Evolutionary conservation across 2,329 filamentous ascomycete genomes (phyloP), one percentile per base, ranked within the genome.

Genomic region (Microcyclospora pomicola): DNA sequence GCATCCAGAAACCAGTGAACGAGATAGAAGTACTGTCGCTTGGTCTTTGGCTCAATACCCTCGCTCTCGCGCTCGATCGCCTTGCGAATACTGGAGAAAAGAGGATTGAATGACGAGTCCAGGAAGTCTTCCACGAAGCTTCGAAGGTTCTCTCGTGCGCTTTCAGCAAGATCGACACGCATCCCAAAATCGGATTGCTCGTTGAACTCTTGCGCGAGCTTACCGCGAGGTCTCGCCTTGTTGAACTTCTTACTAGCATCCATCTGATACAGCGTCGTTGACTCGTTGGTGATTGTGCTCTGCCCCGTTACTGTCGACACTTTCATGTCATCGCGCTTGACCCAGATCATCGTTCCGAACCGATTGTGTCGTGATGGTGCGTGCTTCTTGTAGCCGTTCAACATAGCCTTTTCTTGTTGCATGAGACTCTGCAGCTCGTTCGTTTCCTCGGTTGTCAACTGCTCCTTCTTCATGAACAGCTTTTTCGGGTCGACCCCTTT

Each of bases 311-410:
- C 72, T 0, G 87, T 86, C 0, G 83, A 81, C 50, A 91, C 74
- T 52, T 87, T 87, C 36, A 81, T 77, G 49, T 87, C 81, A 35
- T 86, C 82, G 39, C 87, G 71, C 63, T 93, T 85, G 29, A 98
- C 76, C 87, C 88, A 96, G 27, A 95, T 77, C 83, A 96, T 96
- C 9, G 87, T 93, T 2, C 91, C 91, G 53, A 96, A 98, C 27
- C 91, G 75, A 49, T 87, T 93, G 59, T 98, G 91, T 34, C 91
- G 71, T 2, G 85, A 87, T 0, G 87, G 83, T 2, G 82, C 82
- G 53, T 78, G 78, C 49, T 77, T 80, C 38, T 80, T 80, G 50
- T 86, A 80, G 35, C 80, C 73, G 49, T 80, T 76, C 38, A 84
- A 69, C 76, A 93, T 82, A n/a, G 78, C 74, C 2, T 78, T 77